Conservation (phyloP, 805 yeast species). For the Zygotorulaspora florentina region DNA sequence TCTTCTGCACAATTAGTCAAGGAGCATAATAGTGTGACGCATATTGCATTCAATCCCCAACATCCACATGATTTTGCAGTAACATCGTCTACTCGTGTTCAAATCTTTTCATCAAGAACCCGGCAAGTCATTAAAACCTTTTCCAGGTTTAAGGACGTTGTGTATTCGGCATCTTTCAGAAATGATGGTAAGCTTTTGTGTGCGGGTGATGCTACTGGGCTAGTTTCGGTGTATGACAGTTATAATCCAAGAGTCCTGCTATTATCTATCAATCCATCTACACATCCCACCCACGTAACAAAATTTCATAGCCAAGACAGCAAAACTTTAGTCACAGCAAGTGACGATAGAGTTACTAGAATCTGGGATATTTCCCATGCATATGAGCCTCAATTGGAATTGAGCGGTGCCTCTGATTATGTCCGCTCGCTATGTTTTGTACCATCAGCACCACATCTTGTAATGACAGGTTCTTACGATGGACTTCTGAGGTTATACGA, state of each 20-base stretch:
- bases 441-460: slow-evolving; percentile 67
- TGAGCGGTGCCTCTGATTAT: slow-evolving; percentile 80
- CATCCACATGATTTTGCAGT: slow-evolving; percentile 91
- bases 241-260: slow-evolving; percentile 71
- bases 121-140: slow-evolving; percentile 86
- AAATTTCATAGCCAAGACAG: slow-evolving; percentile 80
- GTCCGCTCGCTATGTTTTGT: slow-evolving; percentile 77
- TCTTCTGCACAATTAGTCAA: slow-evolving; percentile 82
- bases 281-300: slow-evolving; percentile 89
- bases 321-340: slow-evolving; percentile 63
- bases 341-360: slow-evolving; percentile 85
- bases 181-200: slow-evolving; percentile 86
- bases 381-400: slow-evolving; percentile 63
- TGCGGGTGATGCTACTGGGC: slow-evolving; percentile 94
- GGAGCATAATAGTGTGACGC: slow-evolving; percentile 88
- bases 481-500: slow-evolving; percentile 82
- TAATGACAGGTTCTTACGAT: slow-evolving; percentile 94
- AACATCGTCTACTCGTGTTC: slow-evolving; percentile 86
- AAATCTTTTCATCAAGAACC: slow-evolving; percentile 89
- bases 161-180: slow-evolving; percentile 86
- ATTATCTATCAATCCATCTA: slow-evolving; percentile 75
- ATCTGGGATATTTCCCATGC: slow-evolving; percentile 83
- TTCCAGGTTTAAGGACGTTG: slow-evolving; percentile 84
- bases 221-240: slow-evolving; percentile 87
- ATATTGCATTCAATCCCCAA: slow-evolving; percentile 80